Evolutionary conservation across 2,329 filamentous ascomycete genomes (phyloP), one percentile per base, ranked within the genome.

Genomic region (Ceratocystis destructans): DNA sequence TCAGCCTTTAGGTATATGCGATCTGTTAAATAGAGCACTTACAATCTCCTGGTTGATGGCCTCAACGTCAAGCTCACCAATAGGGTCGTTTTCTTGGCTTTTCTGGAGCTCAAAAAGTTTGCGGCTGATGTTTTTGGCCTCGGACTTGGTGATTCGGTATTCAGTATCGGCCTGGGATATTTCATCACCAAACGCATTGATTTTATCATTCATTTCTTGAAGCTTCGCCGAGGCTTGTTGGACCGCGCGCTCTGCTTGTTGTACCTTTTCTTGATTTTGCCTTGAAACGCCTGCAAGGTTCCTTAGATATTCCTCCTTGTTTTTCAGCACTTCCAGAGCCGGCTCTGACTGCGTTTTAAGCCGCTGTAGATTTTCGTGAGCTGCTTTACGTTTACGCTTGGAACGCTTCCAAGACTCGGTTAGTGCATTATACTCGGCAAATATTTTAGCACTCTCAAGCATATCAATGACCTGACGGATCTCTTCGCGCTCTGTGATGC

Each of bases 11-110:
- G 66, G 62, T 62, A 10, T 61, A 17, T 15, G 55, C 17, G 33
- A 31, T 62, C 37, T 55, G 7, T 2, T 7, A 57, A 50, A 15
- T 25, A 4, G 12, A 15, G 41, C 7, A 79, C 86, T 75, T 75
- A 89, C 87, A 74, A 91, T 87, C 69, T 83, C 83, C 64, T 84
- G 82, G 70, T 93, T 94, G 77, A 85, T 92, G 3, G 83, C 83
- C 4, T 80, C 78, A 8, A 83, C 75, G 72, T 94, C 85, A 72
- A 94, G 90, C 5, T 86, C 81, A 0, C 81, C 78, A 0, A 87
- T 85, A 12, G 80, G 79, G 55, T 86, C 82, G 67, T 85, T 82
- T 69, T 85, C 75, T 68, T 83, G 80, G 4, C 81, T 84, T 72
- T 77, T 74, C 33, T 59, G 55, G 25, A 80, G 72, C 10, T 77